These are phyloP conservation scores for Fusarium napiforme DNA, from an alignment of 2,329 filamentous ascomycete genomes.

Conservation along the genomic window DNA sequence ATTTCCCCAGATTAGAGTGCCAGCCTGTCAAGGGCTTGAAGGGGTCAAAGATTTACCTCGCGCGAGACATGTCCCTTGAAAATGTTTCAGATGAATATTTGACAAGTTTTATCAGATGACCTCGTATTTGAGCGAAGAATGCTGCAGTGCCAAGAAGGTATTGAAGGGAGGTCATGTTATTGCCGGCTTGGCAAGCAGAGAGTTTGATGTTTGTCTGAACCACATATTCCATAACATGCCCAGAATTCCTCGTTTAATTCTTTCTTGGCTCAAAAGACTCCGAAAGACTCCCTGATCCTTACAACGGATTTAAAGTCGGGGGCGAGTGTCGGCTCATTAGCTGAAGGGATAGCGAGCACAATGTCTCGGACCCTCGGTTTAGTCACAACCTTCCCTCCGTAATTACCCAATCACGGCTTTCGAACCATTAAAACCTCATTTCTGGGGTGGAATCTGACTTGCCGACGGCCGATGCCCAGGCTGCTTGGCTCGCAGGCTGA, in stretches of 20 bases:
- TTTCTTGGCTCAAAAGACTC: neutral
- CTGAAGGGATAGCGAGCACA: slow-evolving; percentile 19
- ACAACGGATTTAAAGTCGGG: neutral
- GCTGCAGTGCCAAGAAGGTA: neutral
- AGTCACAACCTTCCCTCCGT: neutral
- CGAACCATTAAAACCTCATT: neutral
- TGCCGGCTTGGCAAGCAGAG: neutral
- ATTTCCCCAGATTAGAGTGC: slow-evolving; percentile 20
- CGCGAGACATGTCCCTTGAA: slow-evolving; percentile 3
- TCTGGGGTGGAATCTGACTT: neutral
- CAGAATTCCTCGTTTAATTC: too few species aligned
- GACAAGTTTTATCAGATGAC: neutral
- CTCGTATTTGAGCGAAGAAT: slow-evolving; percentile 6
- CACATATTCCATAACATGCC: accelerated
- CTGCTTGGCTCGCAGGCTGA: neutral
- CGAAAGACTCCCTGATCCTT: neutral
- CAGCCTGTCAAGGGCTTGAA: neutral
- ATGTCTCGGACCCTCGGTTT: slow-evolving; percentile 31
- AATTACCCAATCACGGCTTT: neutral
- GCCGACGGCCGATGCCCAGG: slow-evolving; percentile 24
- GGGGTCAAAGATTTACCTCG: neutral
- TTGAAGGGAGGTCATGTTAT: neutral
- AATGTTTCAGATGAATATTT: slow-evolving; percentile 18
- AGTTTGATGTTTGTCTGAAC: neutral
- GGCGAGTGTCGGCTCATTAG: neutral